phyloP scores from a whole-genome alignment of 2,329 filamentous ascomycete genomes.

The Hypomyces rosellus region DNA sequence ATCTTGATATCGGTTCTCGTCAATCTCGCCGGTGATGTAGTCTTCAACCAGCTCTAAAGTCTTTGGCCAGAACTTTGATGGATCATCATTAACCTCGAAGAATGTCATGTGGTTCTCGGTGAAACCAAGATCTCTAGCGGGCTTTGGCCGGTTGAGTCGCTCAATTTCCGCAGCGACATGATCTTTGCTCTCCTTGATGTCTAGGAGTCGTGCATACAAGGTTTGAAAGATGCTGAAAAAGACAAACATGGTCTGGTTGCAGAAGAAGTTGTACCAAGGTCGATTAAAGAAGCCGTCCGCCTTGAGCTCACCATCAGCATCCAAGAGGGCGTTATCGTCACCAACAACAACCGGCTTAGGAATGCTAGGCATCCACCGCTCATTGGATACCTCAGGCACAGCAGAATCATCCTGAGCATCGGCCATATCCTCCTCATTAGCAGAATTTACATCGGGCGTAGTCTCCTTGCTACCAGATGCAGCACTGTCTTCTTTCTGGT shows the following conservation, averaged over 20 bases:
- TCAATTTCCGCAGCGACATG: conserved; percentile 68
- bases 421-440: conserved; percentile 68
- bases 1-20: conserved; percentile 80
- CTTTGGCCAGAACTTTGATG: conserved; percentile 75
- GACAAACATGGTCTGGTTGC: conserved; percentile 85
- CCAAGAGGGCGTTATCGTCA: conserved; percentile 52
- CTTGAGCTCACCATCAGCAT: conserved; percentile 58
- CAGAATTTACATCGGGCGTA: conserved; percentile 76
- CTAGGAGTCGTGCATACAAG: conserved; percentile 77
- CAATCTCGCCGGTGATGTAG: conserved; percentile 73
- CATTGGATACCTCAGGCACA: conserved; percentile 57
- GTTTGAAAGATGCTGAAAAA: conserved; percentile 92
- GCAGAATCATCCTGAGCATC: conserved; percentile 52
- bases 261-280: conserved; percentile 81
- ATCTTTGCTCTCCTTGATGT: conserved; percentile 73
- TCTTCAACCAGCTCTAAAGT: conserved; percentile 82
- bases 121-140: conserved; percentile 77
- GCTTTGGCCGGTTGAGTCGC: conserved; percentile 67
- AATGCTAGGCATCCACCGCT: conserved; percentile 58
- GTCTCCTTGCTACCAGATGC: conserved; percentile 78
- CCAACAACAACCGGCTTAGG: conserved; percentile 49
- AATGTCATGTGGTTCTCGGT: conserved; percentile 73
- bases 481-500: conserved; percentile 74
- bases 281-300: conserved; percentile 76
- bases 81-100: conserved; percentile 57